phyloP scores from a whole-genome alignment of 2,329 filamentous ascomycete species.

The Fusarium buharicum region DNA sequence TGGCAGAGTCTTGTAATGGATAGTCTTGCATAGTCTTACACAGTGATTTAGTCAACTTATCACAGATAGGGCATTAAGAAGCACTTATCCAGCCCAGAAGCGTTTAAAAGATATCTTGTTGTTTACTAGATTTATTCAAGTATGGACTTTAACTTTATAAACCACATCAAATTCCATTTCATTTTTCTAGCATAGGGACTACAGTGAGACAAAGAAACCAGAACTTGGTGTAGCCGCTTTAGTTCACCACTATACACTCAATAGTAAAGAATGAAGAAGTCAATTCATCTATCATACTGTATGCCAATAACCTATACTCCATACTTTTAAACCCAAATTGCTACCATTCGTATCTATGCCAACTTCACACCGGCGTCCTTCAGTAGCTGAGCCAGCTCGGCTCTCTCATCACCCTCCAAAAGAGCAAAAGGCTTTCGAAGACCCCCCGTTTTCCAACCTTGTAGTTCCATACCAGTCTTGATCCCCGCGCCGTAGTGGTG shows the following conservation, averaged over 20 bases:
- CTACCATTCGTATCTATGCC: not conserved
- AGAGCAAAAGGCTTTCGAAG: conserved; percentile 61
- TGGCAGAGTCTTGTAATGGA: conserved; percentile 43
- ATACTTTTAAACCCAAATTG: not conserved
- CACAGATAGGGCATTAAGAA: too few species aligned
- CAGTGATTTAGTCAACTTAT: not conserved
- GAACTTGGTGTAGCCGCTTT: too few species aligned
- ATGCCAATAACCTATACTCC: conserved; percentile 7
- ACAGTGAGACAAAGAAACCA: too few species aligned
- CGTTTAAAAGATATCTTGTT: too few species aligned
- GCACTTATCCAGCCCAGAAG: too few species aligned
- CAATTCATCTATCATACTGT: conserved; percentile 12
- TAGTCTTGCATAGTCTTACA: conserved; percentile 4
- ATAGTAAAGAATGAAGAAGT: not conserved
- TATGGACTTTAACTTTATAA: too few species aligned
- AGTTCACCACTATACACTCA: too few species aligned
- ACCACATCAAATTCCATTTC: too few species aligned
- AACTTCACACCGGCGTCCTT: conserved; percentile 52
- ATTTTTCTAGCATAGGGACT: too few species aligned
- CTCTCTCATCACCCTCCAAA: conserved; percentile 43
- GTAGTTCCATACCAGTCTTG: conserved; percentile 62
- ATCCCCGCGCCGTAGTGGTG: conserved; percentile 59
- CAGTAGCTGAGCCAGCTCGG: conserved; percentile 52
- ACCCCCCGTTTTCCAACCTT: conserved; percentile 58
- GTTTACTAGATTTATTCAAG: too few species aligned